phyloP scores from a whole-genome alignment of 148 eudicot species.

The Vaccinium myrtillus region DNA sequence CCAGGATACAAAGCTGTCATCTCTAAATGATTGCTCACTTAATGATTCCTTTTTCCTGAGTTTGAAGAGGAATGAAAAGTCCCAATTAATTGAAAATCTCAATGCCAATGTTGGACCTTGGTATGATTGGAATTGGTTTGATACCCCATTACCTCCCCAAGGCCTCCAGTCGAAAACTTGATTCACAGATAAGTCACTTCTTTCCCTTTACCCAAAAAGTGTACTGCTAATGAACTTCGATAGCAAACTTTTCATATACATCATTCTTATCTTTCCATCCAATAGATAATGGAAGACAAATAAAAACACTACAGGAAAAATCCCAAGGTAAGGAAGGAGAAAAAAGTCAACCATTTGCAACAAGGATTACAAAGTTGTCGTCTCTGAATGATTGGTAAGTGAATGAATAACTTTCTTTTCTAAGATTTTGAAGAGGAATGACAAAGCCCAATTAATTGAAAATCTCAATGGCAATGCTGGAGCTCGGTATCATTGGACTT shows the following conservation, averaged over 20 bases:
- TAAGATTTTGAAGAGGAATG: neutral
- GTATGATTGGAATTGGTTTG: neutral
- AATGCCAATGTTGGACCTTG: neutral
- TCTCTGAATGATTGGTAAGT: no score
- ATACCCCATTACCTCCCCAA: neutral
- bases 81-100: neutral
- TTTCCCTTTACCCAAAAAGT: no score
- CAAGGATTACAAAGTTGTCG: no score
- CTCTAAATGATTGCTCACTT: neutral
- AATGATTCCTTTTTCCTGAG: neutral
- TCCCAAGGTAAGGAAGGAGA: no score
- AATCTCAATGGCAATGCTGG: neutral
- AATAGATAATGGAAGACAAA: no score
- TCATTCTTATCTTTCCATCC: no score
- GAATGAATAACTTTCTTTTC: no score
- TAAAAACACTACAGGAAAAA: no score
- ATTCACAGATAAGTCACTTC: no score
- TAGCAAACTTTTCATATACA: no score
- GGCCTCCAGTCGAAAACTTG: neutral
- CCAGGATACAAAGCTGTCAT: neutral
- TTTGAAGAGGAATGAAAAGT: neutral
- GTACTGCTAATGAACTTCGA: no score
- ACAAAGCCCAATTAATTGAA: neutral
- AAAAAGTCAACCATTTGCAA: no score
- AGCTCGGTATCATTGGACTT: neutral